These are phyloP conservation scores for Epipyxis sp. DNA, from an alignment of 108 stramenopile genomes.

Conservation along the genomic window DNA sequence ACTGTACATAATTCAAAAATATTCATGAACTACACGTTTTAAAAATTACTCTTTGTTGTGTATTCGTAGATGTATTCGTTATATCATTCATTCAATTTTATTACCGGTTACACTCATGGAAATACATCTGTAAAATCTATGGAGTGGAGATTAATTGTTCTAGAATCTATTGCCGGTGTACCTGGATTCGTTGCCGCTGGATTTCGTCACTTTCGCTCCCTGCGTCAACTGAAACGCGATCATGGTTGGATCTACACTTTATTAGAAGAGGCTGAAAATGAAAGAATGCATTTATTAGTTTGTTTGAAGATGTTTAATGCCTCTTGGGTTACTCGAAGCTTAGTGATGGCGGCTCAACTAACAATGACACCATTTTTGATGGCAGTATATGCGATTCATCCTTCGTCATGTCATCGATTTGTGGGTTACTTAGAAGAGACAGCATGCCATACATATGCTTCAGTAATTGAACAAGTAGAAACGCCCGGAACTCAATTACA, in stretches of 20 bases:
- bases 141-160: conserved; percentile 35
- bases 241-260: conserved; percentile 88
- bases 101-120: conserved; percentile 21
- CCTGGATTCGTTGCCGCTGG: conserved; percentile 61
- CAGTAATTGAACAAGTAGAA: conserved; percentile 80
- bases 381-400: conserved; percentile 75
- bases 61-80: background rate
- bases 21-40: no score
- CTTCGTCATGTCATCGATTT: conserved; percentile 86
- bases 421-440: conserved; percentile 95
- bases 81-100: conserved; percentile 38
- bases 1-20: no score
- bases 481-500: conserved; percentile 56
- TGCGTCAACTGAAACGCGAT: conserved; percentile 78
- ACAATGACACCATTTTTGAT: conserved; percentile 73
- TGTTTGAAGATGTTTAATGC: conserved; percentile 80
- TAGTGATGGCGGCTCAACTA: conserved; percentile 65
- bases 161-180: conserved; percentile 37
- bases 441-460: conserved; percentile 78
- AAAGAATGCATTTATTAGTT: conserved; percentile 90
- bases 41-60: no score
- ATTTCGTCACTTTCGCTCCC: conserved; percentile 77
- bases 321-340: conserved; percentile 55
- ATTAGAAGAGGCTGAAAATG: conserved; percentile 95
- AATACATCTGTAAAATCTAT: conserved; percentile 25